Evolutionary conservation across 768 basidiomycete genomes (phyloP).

Genomic region (Stropharia rugosoannulata): DNA sequence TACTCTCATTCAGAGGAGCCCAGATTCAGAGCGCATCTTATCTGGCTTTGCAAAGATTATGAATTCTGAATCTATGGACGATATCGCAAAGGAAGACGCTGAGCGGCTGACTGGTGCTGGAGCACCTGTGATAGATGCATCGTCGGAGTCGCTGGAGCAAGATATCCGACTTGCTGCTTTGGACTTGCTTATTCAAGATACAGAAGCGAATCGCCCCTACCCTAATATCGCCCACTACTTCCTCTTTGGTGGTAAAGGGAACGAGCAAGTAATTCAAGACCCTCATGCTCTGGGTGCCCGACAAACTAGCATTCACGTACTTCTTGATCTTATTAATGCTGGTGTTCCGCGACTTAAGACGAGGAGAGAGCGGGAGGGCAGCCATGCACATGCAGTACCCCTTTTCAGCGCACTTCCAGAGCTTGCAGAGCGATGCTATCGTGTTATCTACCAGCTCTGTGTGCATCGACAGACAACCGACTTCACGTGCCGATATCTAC

Average conservation of each 20-base stretch:
- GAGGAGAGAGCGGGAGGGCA: conserved; percentile 37
- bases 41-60: conserved; percentile 74
- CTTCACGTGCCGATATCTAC: conserved; percentile 80
- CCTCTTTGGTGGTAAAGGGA: conserved; percentile 66
- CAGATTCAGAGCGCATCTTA: conserved; percentile 83
- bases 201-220: conserved; percentile 54
- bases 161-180: conserved; percentile 76
- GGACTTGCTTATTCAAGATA: conserved; percentile 79
- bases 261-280: conserved; percentile 70
- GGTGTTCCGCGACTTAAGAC: conserved; percentile 62
- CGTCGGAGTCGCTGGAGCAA: conserved; percentile 52
- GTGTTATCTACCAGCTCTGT: conserved; percentile 82
- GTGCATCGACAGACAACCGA: conserved; percentile 83
- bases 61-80: conserved; percentile 57
- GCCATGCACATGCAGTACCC: conserved; percentile 38
- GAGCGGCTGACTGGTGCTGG: conserved; percentile 75
- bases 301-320: conserved; percentile 74
- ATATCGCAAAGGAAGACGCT: conserved; percentile 52
- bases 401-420: conserved; percentile 67
- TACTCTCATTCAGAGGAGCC: conserved; percentile 75
- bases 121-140: conserved; percentile 53
- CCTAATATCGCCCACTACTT: conserved; percentile 90
- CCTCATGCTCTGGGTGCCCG: conserved; percentile 72
- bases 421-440: conserved; percentile 84
- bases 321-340: conserved; percentile 73